These are phyloP conservation scores for Claviceps humidiphila DNA, from an alignment of 2,329 filamentous ascomycete species.

Conservation along the genomic window DNA sequence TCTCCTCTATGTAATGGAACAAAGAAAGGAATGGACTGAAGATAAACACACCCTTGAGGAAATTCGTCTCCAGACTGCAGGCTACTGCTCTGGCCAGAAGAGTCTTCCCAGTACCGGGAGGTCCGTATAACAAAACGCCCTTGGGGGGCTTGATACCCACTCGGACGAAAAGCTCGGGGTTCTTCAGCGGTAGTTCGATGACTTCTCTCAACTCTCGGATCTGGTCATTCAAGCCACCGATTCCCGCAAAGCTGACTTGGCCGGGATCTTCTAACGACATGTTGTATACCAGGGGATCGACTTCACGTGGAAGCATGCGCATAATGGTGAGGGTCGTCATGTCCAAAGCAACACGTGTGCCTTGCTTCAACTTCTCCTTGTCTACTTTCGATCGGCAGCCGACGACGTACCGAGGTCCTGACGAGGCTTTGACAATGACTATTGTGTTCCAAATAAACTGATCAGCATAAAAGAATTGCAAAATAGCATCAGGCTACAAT, in stretches of 20 bases:
- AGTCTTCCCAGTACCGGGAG: constrained; percentile 94
- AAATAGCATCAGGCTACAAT: not conserved
- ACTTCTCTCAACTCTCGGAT: constrained; percentile 95
- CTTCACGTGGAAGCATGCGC: constrained; percentile 97
- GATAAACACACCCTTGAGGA: constrained; percentile 65
- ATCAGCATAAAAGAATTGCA: constrained; percentile 3
- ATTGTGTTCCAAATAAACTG: constrained; percentile 1
- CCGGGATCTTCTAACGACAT: constrained; percentile 98
- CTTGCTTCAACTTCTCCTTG: constrained; percentile 94
- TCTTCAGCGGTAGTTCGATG: constrained; percentile 95
- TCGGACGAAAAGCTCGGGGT: constrained; percentile 90
- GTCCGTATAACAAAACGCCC: constrained; percentile 89
- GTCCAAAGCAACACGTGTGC: constrained; percentile 90
- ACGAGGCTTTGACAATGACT: constrained; percentile 99
- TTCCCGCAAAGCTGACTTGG: constrained; percentile 94
- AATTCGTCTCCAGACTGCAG: constrained; percentile 94
- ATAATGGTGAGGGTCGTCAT: constrained; percentile 99
- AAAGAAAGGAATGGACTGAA: not conserved
- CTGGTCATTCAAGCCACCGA: constrained; percentile 95
- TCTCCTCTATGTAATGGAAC: not conserved
- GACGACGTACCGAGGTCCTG: constrained; percentile 92
- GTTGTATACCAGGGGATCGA: constrained; percentile 97
- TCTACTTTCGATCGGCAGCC: constrained; percentile 98
- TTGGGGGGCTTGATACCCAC: constrained; percentile 99
- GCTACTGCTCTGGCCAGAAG: constrained; percentile 87